Conservation (phyloP, 1,139 yeast species). For the Yamadazyma epiphylla region DNA sequence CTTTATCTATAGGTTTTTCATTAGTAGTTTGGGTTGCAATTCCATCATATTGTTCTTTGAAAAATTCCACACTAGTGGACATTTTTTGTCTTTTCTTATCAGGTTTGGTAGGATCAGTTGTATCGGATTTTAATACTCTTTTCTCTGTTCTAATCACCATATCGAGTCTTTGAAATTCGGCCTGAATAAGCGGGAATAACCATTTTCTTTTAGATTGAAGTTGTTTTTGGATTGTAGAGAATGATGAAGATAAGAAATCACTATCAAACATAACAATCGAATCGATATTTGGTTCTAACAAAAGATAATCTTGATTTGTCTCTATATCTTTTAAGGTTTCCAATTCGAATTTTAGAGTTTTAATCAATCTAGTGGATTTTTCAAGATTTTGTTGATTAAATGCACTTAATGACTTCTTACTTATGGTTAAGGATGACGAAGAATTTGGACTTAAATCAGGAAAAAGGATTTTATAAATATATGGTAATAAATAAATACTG, state of each 20-base stretch:
- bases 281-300: slow-evolving; percentile 37
- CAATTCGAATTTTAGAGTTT: slow-evolving; percentile 24
- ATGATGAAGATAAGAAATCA: slow-evolving; percentile 15
- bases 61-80: slow-evolving; percentile 36
- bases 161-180: slow-evolving; percentile 37
- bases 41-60: slow-evolving; percentile 37
- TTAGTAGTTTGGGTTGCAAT: slow-evolving; percentile 21
- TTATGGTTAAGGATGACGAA: slow-evolving; percentile 12
- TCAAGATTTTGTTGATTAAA: slow-evolving; percentile 25
- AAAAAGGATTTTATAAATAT: slow-evolving; percentile 40
- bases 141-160: slow-evolving; percentile 26
- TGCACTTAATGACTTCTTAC: slow-evolving; percentile 20
- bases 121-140: slow-evolving; percentile 11
- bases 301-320: slow-evolving; percentile 26
- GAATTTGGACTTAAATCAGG: slow-evolving; percentile 34
- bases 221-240: slow-evolving; percentile 15
- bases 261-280: slow-evolving; percentile 24
- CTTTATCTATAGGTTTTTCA: slow-evolving; percentile 12
- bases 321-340: slow-evolving; percentile 34
- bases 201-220: slow-evolving; percentile 28
- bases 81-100: slow-evolving; percentile 21
- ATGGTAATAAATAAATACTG: slow-evolving; percentile 39
- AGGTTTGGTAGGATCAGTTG: slow-evolving; percentile 18
- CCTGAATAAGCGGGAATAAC: slow-evolving; percentile 35
- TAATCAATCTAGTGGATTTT: slow-evolving; percentile 25